Percentiles rank a stretch among this genome's conserved stretches.
These are phyloP conservation scores for Coemansia sp. DNA, from an alignment of 192 early-diverging fungal species.

Conservation along the genomic window DNA sequence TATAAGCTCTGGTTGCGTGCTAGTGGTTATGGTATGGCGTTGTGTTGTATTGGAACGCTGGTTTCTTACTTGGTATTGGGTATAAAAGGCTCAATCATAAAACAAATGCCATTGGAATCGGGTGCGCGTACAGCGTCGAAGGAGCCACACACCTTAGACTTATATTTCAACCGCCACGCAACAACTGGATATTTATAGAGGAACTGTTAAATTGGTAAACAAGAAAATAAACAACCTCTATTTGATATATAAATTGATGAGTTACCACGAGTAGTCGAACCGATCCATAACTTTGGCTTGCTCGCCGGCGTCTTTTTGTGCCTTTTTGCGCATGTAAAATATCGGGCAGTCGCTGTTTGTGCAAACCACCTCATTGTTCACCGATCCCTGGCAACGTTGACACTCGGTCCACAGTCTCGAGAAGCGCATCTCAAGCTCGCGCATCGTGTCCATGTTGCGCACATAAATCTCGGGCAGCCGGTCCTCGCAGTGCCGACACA, in stretches of 20 bases:
- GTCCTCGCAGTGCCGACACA: constrained; percentile 76
- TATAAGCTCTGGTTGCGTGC: no score
- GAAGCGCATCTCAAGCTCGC: constrained; percentile 71
- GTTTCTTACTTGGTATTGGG: no score
- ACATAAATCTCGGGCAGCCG: constrained; percentile 74
- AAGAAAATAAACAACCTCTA: no score
- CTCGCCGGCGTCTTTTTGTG: constrained; percentile 87
- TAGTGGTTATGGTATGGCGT: no score
- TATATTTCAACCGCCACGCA: no score
- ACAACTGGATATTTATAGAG: no score
- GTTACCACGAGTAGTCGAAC: constrained; percentile 65
- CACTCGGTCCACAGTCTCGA: constrained; percentile 96
- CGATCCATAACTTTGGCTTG: constrained; percentile 67
- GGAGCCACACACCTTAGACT: no score
- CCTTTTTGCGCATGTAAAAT: constrained; percentile 97
- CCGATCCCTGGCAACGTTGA: constrained; percentile 90
- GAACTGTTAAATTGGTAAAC: no score
- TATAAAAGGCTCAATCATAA: no score
- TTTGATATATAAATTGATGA: neutral
- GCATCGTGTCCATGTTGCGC: constrained; percentile 67
- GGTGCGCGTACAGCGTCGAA: no score
- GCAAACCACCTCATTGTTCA: constrained; percentile 95
- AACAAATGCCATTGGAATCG: no score
- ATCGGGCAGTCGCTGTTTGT: constrained; percentile 96
- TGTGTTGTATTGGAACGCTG: no score